phyloP scores from a whole-genome alignment of 257 asterid species.

The Scutellaria galericulata region DNA sequence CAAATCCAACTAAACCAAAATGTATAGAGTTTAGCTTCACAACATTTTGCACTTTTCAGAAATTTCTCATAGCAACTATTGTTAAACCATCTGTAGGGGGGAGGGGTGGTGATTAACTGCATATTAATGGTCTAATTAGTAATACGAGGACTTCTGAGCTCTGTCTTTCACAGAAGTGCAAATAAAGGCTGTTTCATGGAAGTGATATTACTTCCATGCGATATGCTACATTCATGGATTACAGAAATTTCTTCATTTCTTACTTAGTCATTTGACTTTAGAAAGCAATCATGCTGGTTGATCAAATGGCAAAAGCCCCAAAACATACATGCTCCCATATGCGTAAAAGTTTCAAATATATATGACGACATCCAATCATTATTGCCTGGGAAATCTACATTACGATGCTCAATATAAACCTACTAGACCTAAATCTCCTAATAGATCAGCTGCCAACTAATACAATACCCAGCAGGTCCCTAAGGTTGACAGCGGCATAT shows the following conservation, averaged over 20 bases:
- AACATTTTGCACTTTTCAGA: background rate
- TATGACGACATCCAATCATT: background rate
- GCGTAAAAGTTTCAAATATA: background rate
- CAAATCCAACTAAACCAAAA: constrained; percentile 71
- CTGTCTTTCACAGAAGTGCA: no score
- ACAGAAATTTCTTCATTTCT: no score
- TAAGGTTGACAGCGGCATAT: background rate
- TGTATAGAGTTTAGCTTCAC: constrained; percentile 9
- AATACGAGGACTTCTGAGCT: no score
- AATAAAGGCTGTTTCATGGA: no score
- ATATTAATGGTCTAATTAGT: background rate
- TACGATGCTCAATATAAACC: background rate
- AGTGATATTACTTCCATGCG: no score
- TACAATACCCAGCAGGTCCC: background rate
- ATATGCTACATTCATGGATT: no score
- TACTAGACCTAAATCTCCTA: background rate
- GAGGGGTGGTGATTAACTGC: background rate
- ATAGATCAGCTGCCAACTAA: background rate
- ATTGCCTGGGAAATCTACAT: background rate
- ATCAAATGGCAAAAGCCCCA: background rate
- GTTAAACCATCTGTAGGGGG: background rate
- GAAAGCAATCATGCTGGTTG: no score
- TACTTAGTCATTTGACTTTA: no score
- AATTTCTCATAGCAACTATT: background rate
- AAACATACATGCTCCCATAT: background rate